Conservation (phyloP, 768 basidiomycete species). For the Boletus sp. region DNA sequence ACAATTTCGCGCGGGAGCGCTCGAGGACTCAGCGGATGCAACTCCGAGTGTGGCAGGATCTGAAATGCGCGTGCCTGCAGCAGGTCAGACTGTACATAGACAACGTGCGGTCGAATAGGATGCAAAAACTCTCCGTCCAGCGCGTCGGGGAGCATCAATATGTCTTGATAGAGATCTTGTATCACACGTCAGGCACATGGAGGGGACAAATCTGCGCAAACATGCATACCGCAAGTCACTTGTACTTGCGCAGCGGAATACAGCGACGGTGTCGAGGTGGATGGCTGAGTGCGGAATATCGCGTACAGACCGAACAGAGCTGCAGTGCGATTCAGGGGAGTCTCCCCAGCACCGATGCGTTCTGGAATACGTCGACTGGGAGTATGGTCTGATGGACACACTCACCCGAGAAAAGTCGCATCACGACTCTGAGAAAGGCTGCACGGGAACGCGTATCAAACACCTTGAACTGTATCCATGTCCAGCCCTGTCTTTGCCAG, state of each 20-base stretch:
- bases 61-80: constrained; percentile 52
- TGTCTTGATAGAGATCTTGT: constrained; percentile 55
- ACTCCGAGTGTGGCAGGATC: constrained; percentile 53
- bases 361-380: constrained; percentile 39
- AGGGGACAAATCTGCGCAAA: not conserved
- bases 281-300: constrained; percentile 68
- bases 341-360: constrained; percentile 45
- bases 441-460: constrained; percentile 68
- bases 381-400: not conserved
- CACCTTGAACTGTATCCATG: constrained; percentile 72
- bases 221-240: constrained; percentile 53
- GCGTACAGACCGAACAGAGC: constrained; percentile 71
- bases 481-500: constrained; percentile 71
- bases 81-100: constrained; percentile 50
- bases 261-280: constrained; percentile 48
- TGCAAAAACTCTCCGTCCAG: constrained; percentile 41
- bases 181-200: constrained; percentile 4
- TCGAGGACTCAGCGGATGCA: constrained; percentile 58
- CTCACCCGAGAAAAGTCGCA: constrained; percentile 68
- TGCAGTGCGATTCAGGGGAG: constrained; percentile 53
- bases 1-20: constrained; percentile 68
- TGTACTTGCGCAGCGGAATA: constrained; percentile 52
- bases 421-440: constrained; percentile 55
- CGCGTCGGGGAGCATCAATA: constrained; percentile 48
- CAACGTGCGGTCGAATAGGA: constrained; percentile 50